Base-by-base conservation (phyloP, 169 alveolate species). In the Ichthyophthirius multifiliis region DNA sequence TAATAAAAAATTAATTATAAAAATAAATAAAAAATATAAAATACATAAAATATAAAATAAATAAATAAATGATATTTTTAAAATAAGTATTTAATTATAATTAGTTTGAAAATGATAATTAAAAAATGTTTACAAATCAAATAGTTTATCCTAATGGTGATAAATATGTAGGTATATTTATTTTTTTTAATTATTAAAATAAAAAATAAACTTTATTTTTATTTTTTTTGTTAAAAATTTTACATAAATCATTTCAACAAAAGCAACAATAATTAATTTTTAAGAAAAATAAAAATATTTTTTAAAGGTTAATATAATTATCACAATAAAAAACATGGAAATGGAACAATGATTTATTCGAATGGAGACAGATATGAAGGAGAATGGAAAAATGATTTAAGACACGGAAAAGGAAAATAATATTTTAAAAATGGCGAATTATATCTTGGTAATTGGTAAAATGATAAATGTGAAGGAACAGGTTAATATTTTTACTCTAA, bases 291-390 rank as follows among this genome's bases (percentile, higher is more conserved):
- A 47, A 4, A 2, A 18, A 7, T 13, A 46, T 47, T 47, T 15
- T 47, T 16, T 10, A 47, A 5, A 0, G 27, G 4, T 2, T n/a
- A 4, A 15, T 55, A 27, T 5, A 3, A 27, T 20, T 27, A 47
- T 79, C 81, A 34, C 75, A 80, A 32, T 80, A 82, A 82, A 1
- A 1, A 35, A 44, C 78, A 82, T 63, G 83, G 83, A 31, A 39
- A 5, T 12, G 83, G 83, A 4, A 76, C 45, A 16, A 55, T 55
- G 48, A 39, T 27, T 5, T 76, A 55, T 71, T 16, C 34, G 30
- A 48, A 48, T 39, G 83, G 83, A n/a, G 83, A 76, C 43, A 10
- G 37, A 20, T 76, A 76, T 76, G 83, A 39, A 47, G 86, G 86
- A 34, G 81, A 80, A 32, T 80, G 86, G 86, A 1, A 1, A 35